Evolutionary conservation across 2,329 filamentous ascomycete species (phyloP), one percentile per base, ranked within the genome.

Genomic region (Aureobasidium namibiae): DNA sequence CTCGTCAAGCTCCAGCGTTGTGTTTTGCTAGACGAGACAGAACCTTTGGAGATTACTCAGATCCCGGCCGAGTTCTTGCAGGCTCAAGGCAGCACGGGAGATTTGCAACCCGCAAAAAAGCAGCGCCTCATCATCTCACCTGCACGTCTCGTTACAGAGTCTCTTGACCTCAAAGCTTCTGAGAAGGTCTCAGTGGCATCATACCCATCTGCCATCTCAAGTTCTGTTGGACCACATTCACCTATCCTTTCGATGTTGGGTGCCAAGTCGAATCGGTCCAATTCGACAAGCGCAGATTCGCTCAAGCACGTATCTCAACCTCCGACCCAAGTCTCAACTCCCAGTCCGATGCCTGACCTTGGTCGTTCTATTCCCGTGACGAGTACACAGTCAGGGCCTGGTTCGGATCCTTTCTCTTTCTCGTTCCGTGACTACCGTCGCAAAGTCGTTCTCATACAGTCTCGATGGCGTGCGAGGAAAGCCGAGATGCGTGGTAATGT

Each of bases 401-500:
- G 18, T 1, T 11, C 26, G 14, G 52, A 45, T 18, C 23, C 42
- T 9, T 39, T 57, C 21, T 42, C 54, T 21, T 60, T 52, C 38
- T 54, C 68, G 0, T 65, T 70, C 54, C 66, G 67, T 45, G 70
- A 72, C 41, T 72, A 68, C 64, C 71, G 71, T 52, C 63, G 66
- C 13, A 68, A 68, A 54, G 65, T 72, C 13, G 64, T 64, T 0
- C 60, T 71, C 16, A 68, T 73, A 13, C 70, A 73, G 50, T 64
- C 67, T 41, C 63, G 61, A 23, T 73, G 70, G 70, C 63, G 70
- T 56, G 66, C 68, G 34, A 60, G 56, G 56, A 63, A 42, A 50
- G 57, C 58, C 16, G 44, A 36, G 23, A 11, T 26, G 34, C 48
- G 39, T 9, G 46, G 57, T 24, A 21, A 18, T 21, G 36, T 21